phyloP scores from a whole-genome alignment of 1,284 basidiomycete genomes.

The Fomitopsis pinicola region DNA sequence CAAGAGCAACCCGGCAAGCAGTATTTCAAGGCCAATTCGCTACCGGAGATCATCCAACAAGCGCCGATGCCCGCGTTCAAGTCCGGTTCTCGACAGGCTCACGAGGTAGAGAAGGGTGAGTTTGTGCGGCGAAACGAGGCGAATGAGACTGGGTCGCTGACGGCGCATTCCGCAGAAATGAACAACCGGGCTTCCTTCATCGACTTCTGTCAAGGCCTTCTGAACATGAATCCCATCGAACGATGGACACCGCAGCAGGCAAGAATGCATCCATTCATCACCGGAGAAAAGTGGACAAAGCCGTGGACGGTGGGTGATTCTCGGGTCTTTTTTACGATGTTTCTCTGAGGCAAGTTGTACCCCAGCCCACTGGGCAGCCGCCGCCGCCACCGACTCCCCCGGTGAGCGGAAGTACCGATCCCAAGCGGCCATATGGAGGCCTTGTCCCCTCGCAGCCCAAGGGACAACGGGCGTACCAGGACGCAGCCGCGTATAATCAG shows the following conservation, averaged over 20 bases:
- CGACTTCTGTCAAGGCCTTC: constrained; percentile 94
- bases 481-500: constrained; percentile 92
- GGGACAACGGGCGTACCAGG: constrained; percentile 82
- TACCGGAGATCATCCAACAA: constrained; percentile 95
- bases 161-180: constrained; percentile 58
- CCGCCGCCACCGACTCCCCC: constrained; percentile 14
- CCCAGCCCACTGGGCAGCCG: constrained; percentile 43
- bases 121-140: constrained; percentile 8
- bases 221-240: constrained; percentile 92
- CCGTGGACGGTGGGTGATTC: constrained; percentile 72
- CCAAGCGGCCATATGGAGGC: constrained; percentile 93
- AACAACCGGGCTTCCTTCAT: constrained; percentile 93
- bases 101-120: constrained; percentile 91
- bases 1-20: constrained; percentile 98
- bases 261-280: constrained; percentile 94
- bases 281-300: constrained; percentile 91
- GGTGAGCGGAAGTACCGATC: constrained; percentile 40
- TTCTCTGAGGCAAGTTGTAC: background rate
- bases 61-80: constrained; percentile 86
- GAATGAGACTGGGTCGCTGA: constrained; percentile 8
- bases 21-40: constrained; percentile 93
- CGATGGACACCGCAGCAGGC: constrained; percentile 99
- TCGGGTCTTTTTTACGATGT: constrained; percentile 1
- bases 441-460: constrained; percentile 78
- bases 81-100: constrained; percentile 68